Evolutionary conservation across 495 filamentous ascomycete species (phyloP), one percentile per base, ranked within the genome.

Genomic region (Chaetomium cochliodes): DNA sequence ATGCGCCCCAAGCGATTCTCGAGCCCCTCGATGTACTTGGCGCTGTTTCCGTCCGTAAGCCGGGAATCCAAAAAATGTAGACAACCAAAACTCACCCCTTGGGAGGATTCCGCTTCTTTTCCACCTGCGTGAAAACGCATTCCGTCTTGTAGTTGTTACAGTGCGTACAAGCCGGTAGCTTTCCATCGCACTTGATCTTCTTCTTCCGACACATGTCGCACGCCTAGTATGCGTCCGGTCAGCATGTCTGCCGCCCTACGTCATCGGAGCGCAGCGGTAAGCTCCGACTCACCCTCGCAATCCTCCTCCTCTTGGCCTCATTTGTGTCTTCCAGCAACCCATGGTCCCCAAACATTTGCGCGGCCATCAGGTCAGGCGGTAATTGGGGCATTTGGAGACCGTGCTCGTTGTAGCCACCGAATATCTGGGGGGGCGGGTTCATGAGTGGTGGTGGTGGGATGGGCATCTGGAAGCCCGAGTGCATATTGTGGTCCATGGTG

Each of bases 131-230:
- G 72, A 97, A 98, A 60, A 98, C 85, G 72, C 94, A 98, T 69
- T 97, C 93, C 11, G 92, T 96, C 82, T 97, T 97, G 82, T 98
- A 97, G 76, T 98, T 98, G 73, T 88, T 88, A 74, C 94, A 98
- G 77, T 98, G 96, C 18, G 92, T 92, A 77, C 94, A 98, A 63
- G 91, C 86, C 46, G 96, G 94, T 75, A 94, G 87, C 77, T 96
- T 96, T 58, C 94, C 94, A 73, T 98, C 96, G 77, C 94, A 98
- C 78, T 98, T 98, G 73, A 98, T 98, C 84, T 98, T 98, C 82
- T 98, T 98, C 80, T 97, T 97, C 67, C 94, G 86, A 73, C 94
- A 98, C 93, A 97, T 96, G 73, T 98, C 94, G 81, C 94, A 98
- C 57, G 94, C 94, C 91, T 93, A 8, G 22, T 44, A 26, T n/a